Evolutionary conservation across 2,329 filamentous ascomycete species (phyloP).

Genomic region (Penicillium sp.): DNA sequence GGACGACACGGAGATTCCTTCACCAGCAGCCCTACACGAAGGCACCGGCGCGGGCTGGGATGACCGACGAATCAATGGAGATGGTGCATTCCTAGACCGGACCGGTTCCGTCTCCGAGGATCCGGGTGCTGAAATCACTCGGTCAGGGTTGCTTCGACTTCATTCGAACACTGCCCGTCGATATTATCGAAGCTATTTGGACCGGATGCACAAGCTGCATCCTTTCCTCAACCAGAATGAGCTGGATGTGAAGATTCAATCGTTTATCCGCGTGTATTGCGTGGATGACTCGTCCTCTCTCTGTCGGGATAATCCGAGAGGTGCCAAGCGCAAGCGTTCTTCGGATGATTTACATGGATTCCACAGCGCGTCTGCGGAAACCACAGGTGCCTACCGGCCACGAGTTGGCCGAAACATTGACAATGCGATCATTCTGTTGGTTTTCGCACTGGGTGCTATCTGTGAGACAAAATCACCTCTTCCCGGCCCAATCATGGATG

Average conservation of each 20-base stretch:
- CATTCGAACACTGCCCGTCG: slow-evolving; percentile 47
- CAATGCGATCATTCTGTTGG: slow-evolving; percentile 74
- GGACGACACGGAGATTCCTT: slow-evolving; percentile 41
- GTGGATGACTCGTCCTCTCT: slow-evolving; percentile 10
- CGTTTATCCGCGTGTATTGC: slow-evolving; percentile 48
- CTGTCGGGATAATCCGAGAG: slow-evolving; percentile 25
- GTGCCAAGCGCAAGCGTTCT: slow-evolving; percentile 38
- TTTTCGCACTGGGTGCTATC: slow-evolving; percentile 82
- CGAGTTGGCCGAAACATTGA: slow-evolving; percentile 58
- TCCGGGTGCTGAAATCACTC: slow-evolving; percentile 47
- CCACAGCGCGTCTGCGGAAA: slow-evolving; percentile 19
- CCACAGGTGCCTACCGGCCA: slow-evolving; percentile 6
- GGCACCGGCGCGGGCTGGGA: slow-evolving; percentile 4
- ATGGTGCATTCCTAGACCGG: neutral
- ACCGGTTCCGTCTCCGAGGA: slow-evolving; percentile 18
- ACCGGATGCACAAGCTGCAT: slow-evolving; percentile 58
- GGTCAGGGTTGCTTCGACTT: slow-evolving; percentile 49
- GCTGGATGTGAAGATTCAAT: slow-evolving; percentile 48
- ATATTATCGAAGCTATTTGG: slow-evolving; percentile 52
- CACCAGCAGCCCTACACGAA: slow-evolving; percentile 20
- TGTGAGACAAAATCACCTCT: slow-evolving; percentile 52
- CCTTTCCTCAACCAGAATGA: slow-evolving; percentile 55
- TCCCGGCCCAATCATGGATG: slow-evolving; percentile 50
- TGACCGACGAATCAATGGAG: slow-evolving; percentile 5
- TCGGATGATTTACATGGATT: slow-evolving; percentile 26